Percentiles rank a stretch among this genome's conserved stretches.
Conservation (phyloP, 352 stramenopile genomes). For the Phytophthora fragariae region DNA sequence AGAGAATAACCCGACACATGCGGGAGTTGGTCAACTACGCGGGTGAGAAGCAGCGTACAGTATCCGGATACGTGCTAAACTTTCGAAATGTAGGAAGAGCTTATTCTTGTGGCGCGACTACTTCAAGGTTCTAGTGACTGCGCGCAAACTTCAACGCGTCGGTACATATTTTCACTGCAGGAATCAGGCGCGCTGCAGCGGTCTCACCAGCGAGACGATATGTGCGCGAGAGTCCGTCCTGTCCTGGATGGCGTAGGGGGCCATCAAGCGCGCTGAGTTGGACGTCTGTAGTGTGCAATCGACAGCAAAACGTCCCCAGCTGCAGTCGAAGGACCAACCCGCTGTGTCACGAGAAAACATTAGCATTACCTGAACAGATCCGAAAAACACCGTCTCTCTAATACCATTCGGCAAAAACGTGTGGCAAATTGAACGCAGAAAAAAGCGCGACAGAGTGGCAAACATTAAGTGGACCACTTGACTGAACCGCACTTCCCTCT, state of each 20-base stretch:
- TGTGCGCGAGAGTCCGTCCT: background rate
- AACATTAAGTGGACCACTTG: too few species aligned
- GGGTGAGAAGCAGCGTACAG: too few species aligned
- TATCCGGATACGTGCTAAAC: too few species aligned
- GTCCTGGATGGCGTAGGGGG: background rate
- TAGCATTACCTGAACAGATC: too few species aligned
- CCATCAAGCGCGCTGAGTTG: conserved; percentile 13
- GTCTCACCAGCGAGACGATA: background rate
- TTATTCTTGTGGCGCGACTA: background rate
- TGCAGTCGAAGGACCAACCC: conserved; percentile 19
- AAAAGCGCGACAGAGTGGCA: too few species aligned
- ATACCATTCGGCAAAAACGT: too few species aligned
- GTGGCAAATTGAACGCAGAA: too few species aligned
- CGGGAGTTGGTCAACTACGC: too few species aligned
- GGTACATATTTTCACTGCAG: conserved; percentile 5
- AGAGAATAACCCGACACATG: too few species aligned
- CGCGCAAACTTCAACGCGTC: conserved; percentile 3
- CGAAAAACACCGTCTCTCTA: too few species aligned
- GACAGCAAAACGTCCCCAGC: conserved; percentile 28
- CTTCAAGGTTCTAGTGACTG: conserved; percentile 4
- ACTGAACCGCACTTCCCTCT: too few species aligned
- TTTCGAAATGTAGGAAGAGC: background rate
- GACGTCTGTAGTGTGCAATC: conserved; percentile 20
- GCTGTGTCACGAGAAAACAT: conserved; percentile 18
- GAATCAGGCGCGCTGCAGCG: too few species aligned